Conservation (phyloP, 306 rosid genomes). For the Trifolium repens region DNA sequence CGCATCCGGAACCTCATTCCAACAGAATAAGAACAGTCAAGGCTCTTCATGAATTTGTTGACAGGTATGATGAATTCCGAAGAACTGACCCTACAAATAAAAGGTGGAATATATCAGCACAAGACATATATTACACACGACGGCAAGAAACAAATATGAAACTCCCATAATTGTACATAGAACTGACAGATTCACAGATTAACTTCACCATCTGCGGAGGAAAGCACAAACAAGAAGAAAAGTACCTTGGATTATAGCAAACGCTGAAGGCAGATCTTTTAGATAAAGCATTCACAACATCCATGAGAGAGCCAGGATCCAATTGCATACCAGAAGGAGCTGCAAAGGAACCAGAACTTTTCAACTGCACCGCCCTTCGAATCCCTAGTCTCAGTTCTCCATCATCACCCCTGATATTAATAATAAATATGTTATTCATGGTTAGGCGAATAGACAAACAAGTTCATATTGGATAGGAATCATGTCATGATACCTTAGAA, state of each 20-base stretch:
- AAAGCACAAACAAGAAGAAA: too few relatives aligned
- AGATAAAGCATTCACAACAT: conserved; percentile 73
- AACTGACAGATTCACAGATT: too few relatives aligned
- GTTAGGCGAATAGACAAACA: not conserved
- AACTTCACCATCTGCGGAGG: too few relatives aligned
- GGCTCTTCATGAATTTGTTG: conserved; percentile 70
- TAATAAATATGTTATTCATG: not conserved
- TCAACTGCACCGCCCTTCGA: conserved; percentile 83
- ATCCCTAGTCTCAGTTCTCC: conserved; percentile 91
- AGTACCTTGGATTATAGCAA: conserved; percentile 86
- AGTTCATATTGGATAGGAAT: not conserved
- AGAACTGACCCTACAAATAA: conserved; percentile 67
- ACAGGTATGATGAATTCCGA: conserved; percentile 82
- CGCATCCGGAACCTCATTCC: conserved; percentile 96
- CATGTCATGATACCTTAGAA: conserved; percentile 68
- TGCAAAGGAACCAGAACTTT: conserved; percentile 59
- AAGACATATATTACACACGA: not conserved
- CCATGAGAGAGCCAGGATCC: conserved; percentile 56
- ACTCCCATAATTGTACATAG: too few relatives aligned
- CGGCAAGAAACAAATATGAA: not conserved
- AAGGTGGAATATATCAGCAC: not conserved
- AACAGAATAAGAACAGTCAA: conserved; percentile 63
- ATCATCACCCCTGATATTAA: conserved; percentile 75
- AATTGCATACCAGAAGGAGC: conserved; percentile 60
- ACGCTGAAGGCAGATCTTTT: conserved; percentile 64